Percentiles rank a stretch among this genome's conserved stretches.
Evolutionary conservation across 306 rosid species (phyloP).

Genomic region (Cucurbita maxima): DNA sequence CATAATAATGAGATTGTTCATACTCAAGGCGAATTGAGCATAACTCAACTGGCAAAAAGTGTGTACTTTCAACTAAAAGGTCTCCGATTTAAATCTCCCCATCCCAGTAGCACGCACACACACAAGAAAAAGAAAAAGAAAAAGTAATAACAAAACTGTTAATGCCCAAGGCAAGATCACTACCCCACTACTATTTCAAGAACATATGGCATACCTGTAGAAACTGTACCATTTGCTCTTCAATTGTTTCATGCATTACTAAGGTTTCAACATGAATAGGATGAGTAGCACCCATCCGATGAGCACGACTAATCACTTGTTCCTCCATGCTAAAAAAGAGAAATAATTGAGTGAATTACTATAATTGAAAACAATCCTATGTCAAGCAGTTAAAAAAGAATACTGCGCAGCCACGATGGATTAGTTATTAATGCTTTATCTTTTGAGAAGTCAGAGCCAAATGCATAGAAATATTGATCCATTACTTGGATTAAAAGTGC

Average conservation of each 20-base stretch:
- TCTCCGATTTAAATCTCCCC: no score
- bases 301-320: conserved; percentile 98
- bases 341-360: conserved; percentile 4
- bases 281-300: conserved; percentile 97
- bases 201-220: conserved; percentile 35
- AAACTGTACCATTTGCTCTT: conserved; percentile 82
- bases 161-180: neutral
- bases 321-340: conserved; percentile 70
- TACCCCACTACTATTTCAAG: neutral
- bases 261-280: conserved; percentile 88
- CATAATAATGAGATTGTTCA: neutral
- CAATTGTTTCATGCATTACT: conserved; percentile 89
- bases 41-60: no score
- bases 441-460: neutral
- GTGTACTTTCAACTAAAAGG: no score
- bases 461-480: neutral
- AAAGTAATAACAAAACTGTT: neutral
- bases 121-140: no score
- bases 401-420: neutral
- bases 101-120: no score
- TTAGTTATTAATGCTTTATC: neutral
- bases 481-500: neutral
- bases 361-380: neutral
- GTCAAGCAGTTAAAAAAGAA: neutral
- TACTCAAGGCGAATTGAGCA: no score